Percentiles rank a stretch among this genome's conserved stretches.
Conservation (phyloP, 768 basidiomycete species). For the Leccinum pellstonianum region DNA sequence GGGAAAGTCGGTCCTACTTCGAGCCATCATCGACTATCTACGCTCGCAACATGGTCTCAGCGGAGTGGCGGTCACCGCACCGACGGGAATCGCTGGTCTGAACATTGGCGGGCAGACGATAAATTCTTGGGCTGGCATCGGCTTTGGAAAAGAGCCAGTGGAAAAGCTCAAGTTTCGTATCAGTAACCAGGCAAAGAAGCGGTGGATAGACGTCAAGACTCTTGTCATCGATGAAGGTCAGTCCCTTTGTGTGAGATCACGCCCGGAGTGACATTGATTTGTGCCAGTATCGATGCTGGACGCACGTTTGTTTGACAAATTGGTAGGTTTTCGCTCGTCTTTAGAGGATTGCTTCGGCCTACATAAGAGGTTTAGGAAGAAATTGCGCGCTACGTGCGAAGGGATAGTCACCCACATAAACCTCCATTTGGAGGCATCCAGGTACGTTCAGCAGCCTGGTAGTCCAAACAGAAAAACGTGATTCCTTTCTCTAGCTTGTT, state of each 20-base stretch:
- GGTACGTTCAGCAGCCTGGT: slow-evolving; percentile 26
- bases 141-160: slow-evolving; percentile 51
- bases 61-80: slow-evolving; percentile 59
- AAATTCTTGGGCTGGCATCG: slow-evolving; percentile 66
- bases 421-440: slow-evolving; percentile 71
- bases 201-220: slow-evolving; percentile 53
- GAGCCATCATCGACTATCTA: slow-evolving; percentile 52
- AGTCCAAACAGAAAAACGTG: slow-evolving; percentile 2
- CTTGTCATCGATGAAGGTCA: slow-evolving; percentile 74
- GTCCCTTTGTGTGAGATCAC: neutral
- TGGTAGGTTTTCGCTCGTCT: slow-evolving; percentile 45
- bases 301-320: slow-evolving; percentile 65
- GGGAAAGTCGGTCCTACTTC: slow-evolving; percentile 69
- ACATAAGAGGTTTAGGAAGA: slow-evolving; percentile 25
- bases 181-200: slow-evolving; percentile 21
- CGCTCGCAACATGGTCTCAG: slow-evolving; percentile 28
- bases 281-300: slow-evolving; percentile 74
- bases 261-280: neutral
- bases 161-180: slow-evolving; percentile 43
- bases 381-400: slow-evolving; percentile 45
- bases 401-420: slow-evolving; percentile 8
- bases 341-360: slow-evolving; percentile 23
- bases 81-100: slow-evolving; percentile 63
- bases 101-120: slow-evolving; percentile 72
- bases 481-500: slow-evolving; percentile 48